phyloP scores from a whole-genome alignment of 768 basidiomycete species.

The Antrodiella citrinella region DNA sequence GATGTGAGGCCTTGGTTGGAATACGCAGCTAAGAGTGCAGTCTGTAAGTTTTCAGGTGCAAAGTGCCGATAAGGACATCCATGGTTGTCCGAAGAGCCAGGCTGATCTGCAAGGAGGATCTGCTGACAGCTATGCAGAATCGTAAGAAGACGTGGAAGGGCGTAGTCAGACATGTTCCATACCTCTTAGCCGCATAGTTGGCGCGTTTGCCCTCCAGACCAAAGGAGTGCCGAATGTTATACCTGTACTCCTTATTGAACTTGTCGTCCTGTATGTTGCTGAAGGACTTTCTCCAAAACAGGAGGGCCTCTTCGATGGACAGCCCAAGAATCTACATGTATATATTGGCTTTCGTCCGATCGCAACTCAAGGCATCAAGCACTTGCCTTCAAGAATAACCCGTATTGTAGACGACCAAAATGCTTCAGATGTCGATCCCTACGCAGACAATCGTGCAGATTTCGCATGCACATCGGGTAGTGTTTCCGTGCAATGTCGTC shows the following conservation, averaged over 20 bases:
- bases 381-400: constrained; percentile 87
- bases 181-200: constrained; percentile 93
- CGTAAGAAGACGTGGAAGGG: no score
- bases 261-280: constrained; percentile 78
- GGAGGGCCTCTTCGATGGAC: constrained; percentile 87
- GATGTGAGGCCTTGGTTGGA: constrained; percentile 55
- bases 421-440: constrained; percentile 86
- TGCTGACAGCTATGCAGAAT: constrained; percentile 84
- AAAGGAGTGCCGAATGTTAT: constrained; percentile 93
- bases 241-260: constrained; percentile 96
- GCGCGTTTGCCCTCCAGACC: constrained; percentile 92
- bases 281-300: constrained; percentile 91
- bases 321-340: constrained; percentile 88
- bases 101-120: constrained; percentile 65
- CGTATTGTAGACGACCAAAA: constrained; percentile 84
- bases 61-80: constrained; percentile 96
- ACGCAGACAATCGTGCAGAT: constrained; percentile 71
- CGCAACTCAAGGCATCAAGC: not conserved
- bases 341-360: not conserved
- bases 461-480: constrained; percentile 95
- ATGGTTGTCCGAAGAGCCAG: constrained; percentile 59
- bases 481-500: constrained; percentile 80
- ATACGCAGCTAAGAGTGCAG: constrained; percentile 64
- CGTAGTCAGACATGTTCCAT: constrained; percentile 13
- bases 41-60: constrained; percentile 71